Percentiles rank a stretch among this genome's conserved stretches.
Evolutionary conservation across 495 filamentous ascomycete genomes (phyloP).

Genomic region (Penicillium waksmanii): DNA sequence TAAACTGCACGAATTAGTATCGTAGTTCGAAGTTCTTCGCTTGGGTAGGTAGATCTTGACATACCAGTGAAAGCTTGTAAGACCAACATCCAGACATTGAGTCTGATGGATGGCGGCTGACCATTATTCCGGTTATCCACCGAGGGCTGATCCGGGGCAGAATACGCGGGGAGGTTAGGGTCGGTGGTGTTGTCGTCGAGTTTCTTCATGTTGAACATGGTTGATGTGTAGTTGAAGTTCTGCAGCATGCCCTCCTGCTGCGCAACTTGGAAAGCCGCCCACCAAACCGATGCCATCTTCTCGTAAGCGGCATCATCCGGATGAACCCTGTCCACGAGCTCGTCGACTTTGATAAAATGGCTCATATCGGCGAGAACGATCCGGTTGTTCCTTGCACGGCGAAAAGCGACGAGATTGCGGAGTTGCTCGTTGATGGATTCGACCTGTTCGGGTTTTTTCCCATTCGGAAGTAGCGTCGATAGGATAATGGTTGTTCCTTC

Average conservation of each 20-base stretch:
- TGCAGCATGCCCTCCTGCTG: conserved; percentile 26
- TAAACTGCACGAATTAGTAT: not conserved
- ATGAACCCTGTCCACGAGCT: conserved; percentile 53
- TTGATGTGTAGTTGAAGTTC: conserved; percentile 23
- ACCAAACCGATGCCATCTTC: conserved; percentile 59
- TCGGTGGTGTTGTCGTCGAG: conserved; percentile 26
- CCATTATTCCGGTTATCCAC: not conserved
- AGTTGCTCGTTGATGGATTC: conserved; percentile 44
- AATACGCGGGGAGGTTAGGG: conserved; percentile 19
- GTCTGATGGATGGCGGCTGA: not conserved
- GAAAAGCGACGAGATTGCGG: conserved; percentile 30
- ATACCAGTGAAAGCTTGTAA: not conserved
- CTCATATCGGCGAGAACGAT: conserved; percentile 56
- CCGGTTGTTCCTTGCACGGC: conserved; percentile 31
- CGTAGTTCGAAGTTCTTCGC: not conserved
- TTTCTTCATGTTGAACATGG: conserved; percentile 12
- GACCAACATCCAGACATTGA: conserved; percentile 1
- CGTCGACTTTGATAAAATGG: conserved; percentile 31
- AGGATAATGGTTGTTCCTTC: conserved; percentile 51
- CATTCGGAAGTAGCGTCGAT: conserved; percentile 52
- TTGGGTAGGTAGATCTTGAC: not conserved
- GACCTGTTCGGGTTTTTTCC: conserved; percentile 18
- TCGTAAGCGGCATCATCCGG: conserved; percentile 54
- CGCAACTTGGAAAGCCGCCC: conserved; percentile 40
- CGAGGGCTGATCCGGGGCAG: conserved; percentile 18